Base-by-base conservation (phyloP, 75 land plant species). In the Selaginella tamariscina region DNA sequence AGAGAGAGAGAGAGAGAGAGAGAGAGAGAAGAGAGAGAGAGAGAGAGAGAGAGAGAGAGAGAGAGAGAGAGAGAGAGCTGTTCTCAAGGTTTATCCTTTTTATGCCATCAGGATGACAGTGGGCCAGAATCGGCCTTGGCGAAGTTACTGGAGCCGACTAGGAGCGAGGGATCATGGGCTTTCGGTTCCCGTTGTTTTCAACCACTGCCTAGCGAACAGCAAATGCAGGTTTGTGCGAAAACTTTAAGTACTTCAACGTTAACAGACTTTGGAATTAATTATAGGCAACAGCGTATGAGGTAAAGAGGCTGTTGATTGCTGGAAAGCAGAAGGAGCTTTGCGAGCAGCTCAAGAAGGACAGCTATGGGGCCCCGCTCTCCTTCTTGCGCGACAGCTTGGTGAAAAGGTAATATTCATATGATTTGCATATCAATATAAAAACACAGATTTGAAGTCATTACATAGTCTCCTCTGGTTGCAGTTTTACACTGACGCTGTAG, bases 291-390 rank as follows among this genome's bases (percentile, higher is more conserved):
- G 98, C 89, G 28, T 32, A 71, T 77, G 96, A 87, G 73, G 83
- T 89, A 66, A 84, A 90, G 57, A 87, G 55, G 32, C 81, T 85
- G 66, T 72, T 94, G 68, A 86, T 94, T 59, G 76, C 88, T 78
- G 98, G 98, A 32, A 85, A 74, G 73, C 80, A 72, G 56, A 87
- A 76, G 65, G 98, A 94, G 98, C 98, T 32, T 75, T 94, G 27
- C 78, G 72, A 21, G 77, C 72, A 78, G 98, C 98, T 67, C 83
- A 82, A 57, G 81, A 94, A 77, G 96, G 98, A 65, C 88, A 85
- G 27, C 63, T 89, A 54, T 94, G 98, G 98, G 88, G 91, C n/a
- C 90, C 80, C 77, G 98, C 98, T 32, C 82, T 94, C 55, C 77
- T 89, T 76, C 84, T 94, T 74, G 98, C 98, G 21, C 75, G 83